These are phyloP conservation scores for Podaxis sp. DNA, from an alignment of 768 basidiomycete genomes.

Conservation along the genomic window DNA sequence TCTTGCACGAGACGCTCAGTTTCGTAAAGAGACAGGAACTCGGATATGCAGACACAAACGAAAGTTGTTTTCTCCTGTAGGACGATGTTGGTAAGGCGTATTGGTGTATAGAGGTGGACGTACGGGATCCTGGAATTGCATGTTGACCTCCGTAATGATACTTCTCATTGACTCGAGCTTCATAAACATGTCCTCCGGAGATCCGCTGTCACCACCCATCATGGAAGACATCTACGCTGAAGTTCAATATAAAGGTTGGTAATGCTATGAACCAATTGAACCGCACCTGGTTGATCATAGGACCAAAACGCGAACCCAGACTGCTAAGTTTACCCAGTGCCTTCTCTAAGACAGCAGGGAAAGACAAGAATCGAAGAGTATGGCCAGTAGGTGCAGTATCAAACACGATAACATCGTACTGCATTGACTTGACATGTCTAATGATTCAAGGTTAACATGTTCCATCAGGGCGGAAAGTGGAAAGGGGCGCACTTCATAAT, in stretches of 20 bases:
- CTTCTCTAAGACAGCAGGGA: conserved; percentile 96
- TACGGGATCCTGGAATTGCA: conserved; percentile 98
- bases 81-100: not conserved
- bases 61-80: conserved; percentile 95
- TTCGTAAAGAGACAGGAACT: conserved; percentile 97
- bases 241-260: not conserved
- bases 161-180: conserved; percentile 96
- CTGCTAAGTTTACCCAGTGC: conserved; percentile 92
- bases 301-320: conserved; percentile 92
- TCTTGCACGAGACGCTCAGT: conserved; percentile 98
- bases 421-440: conserved; percentile 99
- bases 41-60: conserved; percentile 97
- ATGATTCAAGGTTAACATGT: conserved; percentile 3
- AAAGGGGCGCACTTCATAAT: conserved; percentile 87
- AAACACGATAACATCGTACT: conserved; percentile 99
- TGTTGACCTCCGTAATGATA: conserved; percentile 97
- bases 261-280: not conserved
- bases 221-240: conserved; percentile 78
- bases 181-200: conserved; percentile 98
- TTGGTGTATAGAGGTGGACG: conserved; percentile 22
- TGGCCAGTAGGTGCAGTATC: conserved; percentile 99
- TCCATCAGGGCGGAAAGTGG: not conserved
- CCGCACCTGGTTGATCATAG: conserved; percentile 85
- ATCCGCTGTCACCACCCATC: conserved; percentile 89
- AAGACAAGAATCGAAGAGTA: conserved; percentile 97